Evolutionary conservation across 192 early-diverging fungal genomes (phyloP).

Genomic region (Backusella westeae): DNA sequence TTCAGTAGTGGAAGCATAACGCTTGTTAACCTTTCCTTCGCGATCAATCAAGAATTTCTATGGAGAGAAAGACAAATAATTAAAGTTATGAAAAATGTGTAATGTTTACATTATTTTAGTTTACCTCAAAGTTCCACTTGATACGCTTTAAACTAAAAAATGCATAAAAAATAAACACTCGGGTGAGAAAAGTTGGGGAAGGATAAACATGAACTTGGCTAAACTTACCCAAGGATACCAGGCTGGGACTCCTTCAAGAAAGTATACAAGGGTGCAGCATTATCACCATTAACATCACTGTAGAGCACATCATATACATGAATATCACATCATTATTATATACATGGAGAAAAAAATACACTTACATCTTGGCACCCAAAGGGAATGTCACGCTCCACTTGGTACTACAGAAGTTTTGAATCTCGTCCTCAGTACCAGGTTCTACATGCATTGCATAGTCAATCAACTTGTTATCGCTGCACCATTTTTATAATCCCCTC

Average conservation of each 20-base stretch:
- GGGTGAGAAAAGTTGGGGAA: not conserved
- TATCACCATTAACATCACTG: constrained; percentile 72
- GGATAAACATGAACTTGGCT: not conserved
- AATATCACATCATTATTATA: not conserved
- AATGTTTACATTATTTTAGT: not conserved
- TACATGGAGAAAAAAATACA: not conserved
- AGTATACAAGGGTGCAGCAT: constrained; percentile 59
- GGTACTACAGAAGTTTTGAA: constrained; percentile 56
- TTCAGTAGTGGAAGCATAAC: constrained; percentile 62
- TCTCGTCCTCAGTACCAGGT: constrained; percentile 49
- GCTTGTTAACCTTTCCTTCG: constrained; percentile 59
- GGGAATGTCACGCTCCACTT: constrained; percentile 86
- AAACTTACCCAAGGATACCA: constrained; percentile 34
- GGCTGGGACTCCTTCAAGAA: constrained; percentile 56
- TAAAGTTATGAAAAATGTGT: not conserved
- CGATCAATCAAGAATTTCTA: constrained; percentile 72
- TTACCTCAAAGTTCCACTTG: constrained; percentile 80
- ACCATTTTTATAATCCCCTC: not conserved
- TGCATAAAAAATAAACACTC: not conserved
- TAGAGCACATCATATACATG: not conserved
- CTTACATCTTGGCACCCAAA: constrained; percentile 74
- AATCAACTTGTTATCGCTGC: not conserved
- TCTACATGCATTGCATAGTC: constrained; percentile 13
- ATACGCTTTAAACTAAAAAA: constrained; percentile 46
- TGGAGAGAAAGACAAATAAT: not conserved